Base-by-base conservation (phyloP, 352 stramenopile genomes). In the Hyphochytrium catenoides region DNA sequence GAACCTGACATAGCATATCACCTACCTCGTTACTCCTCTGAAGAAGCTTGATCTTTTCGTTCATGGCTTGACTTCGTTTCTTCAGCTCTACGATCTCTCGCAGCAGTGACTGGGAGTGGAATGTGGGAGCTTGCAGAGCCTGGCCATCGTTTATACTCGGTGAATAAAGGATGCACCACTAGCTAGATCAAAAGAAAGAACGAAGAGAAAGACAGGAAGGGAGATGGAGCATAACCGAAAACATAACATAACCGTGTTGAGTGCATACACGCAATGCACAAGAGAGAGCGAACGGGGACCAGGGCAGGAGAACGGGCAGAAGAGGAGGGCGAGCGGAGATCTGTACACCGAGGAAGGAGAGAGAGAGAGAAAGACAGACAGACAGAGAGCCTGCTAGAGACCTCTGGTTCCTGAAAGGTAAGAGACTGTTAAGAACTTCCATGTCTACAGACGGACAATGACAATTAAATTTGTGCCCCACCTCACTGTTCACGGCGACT, bases 51-150 rank as follows among this genome's bases (percentile, higher is more conserved):
- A 84, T 46, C 3, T 67, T 64, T 43, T 84, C 82, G 50, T 84
- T 67, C 65, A 82, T 81, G n/a, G 54, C 54, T 16, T 84, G 67
- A 34, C 68, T 79, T n/a, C 62, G 60, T 34, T 75, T 51, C 15
- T 67, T 62, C 36, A 84, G 44, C 27, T 75, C 62, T 28, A 74
- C 73, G 67, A 84, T 84, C 43, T 84, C 70, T 4, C 61, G 64
- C 30, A 81, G 39, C 30, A 81, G 32, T 26, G 64, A 66, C 36
- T 81, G 64, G 4, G 67, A 81, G 28, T 76, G 72, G 31, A 78
- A 64, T 6, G 64, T 54, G 26, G 77, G 67, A 1, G 48, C 59
- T 39, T 77, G 64, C 26, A 81, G 41, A 14, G 60, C 47, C 6
- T 62, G 74, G 36, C 67, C 68, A 64, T 76, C 27, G 4, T 25